Conservation (phyloP, 352 stramenopile genomes). For the Phytophthora melonis region DNA sequence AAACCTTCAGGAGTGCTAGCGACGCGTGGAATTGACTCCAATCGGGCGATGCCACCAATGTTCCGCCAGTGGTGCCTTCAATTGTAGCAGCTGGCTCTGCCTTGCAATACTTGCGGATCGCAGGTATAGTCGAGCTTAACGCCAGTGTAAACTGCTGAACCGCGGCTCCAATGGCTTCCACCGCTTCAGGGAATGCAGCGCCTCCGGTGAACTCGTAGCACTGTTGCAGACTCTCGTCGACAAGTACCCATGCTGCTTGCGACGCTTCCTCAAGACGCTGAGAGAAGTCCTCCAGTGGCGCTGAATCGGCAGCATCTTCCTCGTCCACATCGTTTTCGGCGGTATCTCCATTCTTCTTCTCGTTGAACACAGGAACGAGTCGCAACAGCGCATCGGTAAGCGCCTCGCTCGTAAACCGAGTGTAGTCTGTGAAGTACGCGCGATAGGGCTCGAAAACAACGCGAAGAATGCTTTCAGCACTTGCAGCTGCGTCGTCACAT, state of each 20-base stretch:
- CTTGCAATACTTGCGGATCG: slow-evolving; percentile 57
- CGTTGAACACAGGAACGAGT: slow-evolving; percentile 54
- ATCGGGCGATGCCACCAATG: slow-evolving; percentile 41
- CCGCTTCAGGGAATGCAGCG: slow-evolving; percentile 65
- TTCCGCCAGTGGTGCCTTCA: background rate
- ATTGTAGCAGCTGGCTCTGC: slow-evolving; percentile 21
- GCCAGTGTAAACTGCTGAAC: slow-evolving; percentile 61
- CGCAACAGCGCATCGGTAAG: slow-evolving; percentile 51
- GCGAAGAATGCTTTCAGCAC: slow-evolving; percentile 21
- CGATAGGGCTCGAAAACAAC: slow-evolving; percentile 66
- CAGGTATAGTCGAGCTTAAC: slow-evolving; percentile 48
- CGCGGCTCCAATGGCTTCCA: slow-evolving; percentile 48
- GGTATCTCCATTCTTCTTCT: slow-evolving; percentile 1
- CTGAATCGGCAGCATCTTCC: slow-evolving; percentile 25
- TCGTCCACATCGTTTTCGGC: slow-evolving; percentile 38
- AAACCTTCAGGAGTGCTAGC: slow-evolving; percentile 68
- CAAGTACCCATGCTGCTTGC: slow-evolving; percentile 41
- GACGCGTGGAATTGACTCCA: slow-evolving; percentile 82
- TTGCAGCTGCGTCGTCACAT: slow-evolving; percentile 8
- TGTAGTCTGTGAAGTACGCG: slow-evolving; percentile 67
- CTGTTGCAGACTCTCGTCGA: slow-evolving; percentile 64
- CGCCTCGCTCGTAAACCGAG: slow-evolving; percentile 46
- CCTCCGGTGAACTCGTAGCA: slow-evolving; percentile 71
- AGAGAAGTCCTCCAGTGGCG: slow-evolving; percentile 60
- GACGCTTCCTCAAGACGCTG: slow-evolving; percentile 69